A percentile compares a stretch with the other conserved stretches of the same genome.
These are phyloP conservation scores for Lippia alba DNA, from an alignment of 305 asterid genomes.

Conservation along the genomic window DNA sequence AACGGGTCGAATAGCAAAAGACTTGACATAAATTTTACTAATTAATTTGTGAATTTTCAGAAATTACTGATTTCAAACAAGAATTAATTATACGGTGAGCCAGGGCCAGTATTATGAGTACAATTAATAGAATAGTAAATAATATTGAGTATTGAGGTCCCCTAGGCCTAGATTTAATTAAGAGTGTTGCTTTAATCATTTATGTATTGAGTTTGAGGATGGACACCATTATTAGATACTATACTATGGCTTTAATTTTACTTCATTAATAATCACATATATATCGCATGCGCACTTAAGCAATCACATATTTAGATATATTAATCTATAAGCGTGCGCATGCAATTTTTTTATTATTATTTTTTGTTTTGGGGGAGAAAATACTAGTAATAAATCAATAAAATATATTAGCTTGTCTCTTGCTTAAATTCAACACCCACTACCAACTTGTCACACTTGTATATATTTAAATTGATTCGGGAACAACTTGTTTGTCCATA, in stretches of 20 bases:
- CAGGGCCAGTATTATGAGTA: too few species aligned
- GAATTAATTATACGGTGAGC: too few species aligned
- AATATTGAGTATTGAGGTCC: not conserved
- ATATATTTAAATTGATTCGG: not conserved
- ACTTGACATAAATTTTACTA: too few species aligned
- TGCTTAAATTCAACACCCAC: not conserved
- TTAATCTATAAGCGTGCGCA: slow-evolving; percentile 20
- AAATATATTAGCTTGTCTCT: not conserved
- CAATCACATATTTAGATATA: too few species aligned
- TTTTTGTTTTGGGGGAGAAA: not conserved
- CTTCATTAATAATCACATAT: too few species aligned
- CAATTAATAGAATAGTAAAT: too few species aligned
- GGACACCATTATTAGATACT: slow-evolving; percentile 15
- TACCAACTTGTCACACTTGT: not conserved
- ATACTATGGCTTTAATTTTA: slow-evolving; percentile 17
- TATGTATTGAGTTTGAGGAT: not conserved
- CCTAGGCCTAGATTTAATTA: too few species aligned
- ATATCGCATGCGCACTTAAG: too few species aligned
- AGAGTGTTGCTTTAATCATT: not conserved
- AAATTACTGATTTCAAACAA: too few species aligned
- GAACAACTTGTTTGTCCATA: not conserved
- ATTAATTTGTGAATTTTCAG: too few species aligned
- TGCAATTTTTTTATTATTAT: slow-evolving; percentile 33
- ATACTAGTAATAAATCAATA: not conserved
- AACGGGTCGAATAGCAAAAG: too few species aligned